phyloP scores from a whole-genome alignment of 2,329 filamentous ascomycete genomes.

The Didymella lethalis region DNA sequence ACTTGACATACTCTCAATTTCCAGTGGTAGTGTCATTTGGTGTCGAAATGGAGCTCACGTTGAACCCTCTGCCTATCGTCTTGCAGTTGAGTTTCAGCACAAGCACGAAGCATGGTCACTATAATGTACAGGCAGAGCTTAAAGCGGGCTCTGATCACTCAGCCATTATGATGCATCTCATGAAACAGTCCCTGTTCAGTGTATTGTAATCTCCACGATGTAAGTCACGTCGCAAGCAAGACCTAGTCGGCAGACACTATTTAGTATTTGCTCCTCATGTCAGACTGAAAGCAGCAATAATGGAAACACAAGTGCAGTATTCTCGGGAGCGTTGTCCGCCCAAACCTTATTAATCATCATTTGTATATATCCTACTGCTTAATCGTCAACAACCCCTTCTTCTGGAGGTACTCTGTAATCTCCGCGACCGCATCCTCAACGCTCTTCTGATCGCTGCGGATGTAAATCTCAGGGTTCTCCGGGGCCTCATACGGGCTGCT shows the following conservation, averaged over 20 bases:
- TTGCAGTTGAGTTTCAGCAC: too few species aligned
- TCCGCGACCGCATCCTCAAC: slow-evolving; percentile 88
- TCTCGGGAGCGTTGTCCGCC: not conserved
- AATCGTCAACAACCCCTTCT: slow-evolving; percentile 67
- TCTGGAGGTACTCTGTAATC: slow-evolving; percentile 81
- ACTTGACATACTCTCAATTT: not conserved
- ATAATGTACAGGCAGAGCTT: too few species aligned
- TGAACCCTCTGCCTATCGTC: too few species aligned
- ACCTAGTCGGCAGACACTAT: not conserved
- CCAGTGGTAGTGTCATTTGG: too few species aligned
- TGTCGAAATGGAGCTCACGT: too few species aligned
- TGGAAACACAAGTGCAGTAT: not conserved
- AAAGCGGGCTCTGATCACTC: too few species aligned
- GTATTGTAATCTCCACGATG: too few species aligned
- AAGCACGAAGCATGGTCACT: too few species aligned
- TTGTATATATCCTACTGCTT: slow-evolving; percentile 10
- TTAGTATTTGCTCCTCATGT: not conserved
- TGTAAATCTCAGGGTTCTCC: slow-evolving; percentile 82
- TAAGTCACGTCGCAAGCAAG: not conserved
- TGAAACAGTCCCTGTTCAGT: not conserved
- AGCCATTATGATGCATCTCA: not conserved
- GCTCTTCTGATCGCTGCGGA: slow-evolving; percentile 80
- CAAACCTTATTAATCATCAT: slow-evolving; percentile 5
- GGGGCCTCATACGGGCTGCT: slow-evolving; percentile 95
- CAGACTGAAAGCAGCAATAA: not conserved